phyloP scores from a whole-genome alignment of 371 early-diverging fungal genomes.

The Batrachochytrium dendrobatidis region DNA sequence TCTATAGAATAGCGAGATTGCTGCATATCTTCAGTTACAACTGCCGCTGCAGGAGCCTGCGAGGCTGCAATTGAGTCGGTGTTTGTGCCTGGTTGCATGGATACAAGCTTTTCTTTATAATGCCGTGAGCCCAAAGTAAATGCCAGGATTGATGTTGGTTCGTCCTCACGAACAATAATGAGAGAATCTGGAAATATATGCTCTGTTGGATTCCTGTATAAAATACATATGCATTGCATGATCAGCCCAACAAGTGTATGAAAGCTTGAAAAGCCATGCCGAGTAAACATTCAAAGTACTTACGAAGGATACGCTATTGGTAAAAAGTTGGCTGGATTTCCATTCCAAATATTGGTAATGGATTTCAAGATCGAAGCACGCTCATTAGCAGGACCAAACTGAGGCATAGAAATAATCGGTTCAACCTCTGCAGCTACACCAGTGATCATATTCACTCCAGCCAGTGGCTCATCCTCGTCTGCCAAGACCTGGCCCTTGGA shows the following conservation, averaged over 20 bases:
- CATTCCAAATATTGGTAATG: constrained; percentile 66
- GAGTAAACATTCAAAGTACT: constrained; percentile 11
- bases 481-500: constrained; percentile 2
- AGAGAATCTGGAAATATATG: constrained; percentile 78
- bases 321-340: constrained; percentile 49
- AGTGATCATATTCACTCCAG: constrained; percentile 21
- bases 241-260: neutral
- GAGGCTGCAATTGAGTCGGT: neutral
- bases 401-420: neutral
- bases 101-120: constrained; percentile 23
- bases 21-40: neutral
- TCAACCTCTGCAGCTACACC: constrained; percentile 22
- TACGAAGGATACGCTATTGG: constrained; percentile 74
- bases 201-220: constrained; percentile 50
- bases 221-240: too few species aligned
- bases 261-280: neutral
- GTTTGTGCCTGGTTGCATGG: constrained; percentile 16
- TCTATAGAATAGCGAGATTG: constrained; percentile 18
- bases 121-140: constrained; percentile 58
- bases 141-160: constrained; percentile 90
- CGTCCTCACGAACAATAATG: constrained; percentile 83
- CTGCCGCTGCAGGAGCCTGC: neutral
- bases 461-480: constrained; percentile 15
- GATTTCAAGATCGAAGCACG: constrained; percentile 66
- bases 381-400: constrained; percentile 16